Conservation (phyloP, 208 protist genomes). For the Naegleria fowleri region DNA sequence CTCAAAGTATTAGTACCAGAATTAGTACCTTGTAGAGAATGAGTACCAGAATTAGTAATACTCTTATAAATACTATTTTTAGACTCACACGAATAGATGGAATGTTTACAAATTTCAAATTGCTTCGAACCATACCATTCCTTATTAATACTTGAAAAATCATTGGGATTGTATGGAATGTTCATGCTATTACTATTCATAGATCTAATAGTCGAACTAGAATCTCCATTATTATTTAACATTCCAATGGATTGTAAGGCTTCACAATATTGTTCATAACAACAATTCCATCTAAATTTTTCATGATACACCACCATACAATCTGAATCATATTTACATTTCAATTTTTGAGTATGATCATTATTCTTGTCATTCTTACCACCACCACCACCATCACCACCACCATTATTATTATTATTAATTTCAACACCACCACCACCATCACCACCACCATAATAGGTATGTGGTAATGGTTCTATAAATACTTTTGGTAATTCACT, state of each 20-base stretch:
- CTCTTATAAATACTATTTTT: neutral
- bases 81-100: neutral
- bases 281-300: neutral
- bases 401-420: no score
- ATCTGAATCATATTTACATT: neutral
- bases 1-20: no score
- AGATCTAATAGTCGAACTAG: no score
- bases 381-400: no score
- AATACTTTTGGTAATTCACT: neutral
- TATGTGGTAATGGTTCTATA: neutral
- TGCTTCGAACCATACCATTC: neutral
- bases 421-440: no score
- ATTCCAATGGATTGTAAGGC: neutral
- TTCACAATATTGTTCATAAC: neutral
- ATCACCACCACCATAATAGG: no score
- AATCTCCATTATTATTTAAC: no score
- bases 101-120: neutral
- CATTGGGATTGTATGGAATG: neutral
- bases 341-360: neutral
- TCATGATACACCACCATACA: neutral
- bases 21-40: no score
- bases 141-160: neutral
- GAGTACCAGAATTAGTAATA: no score
- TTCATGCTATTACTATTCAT: neutral
- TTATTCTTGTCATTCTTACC: neutral